Percentiles rank a stretch among this genome's conserved stretches.
Evolutionary conservation across 2,329 filamentous ascomycete genomes (phyloP).

Genomic region (Pseudogymnoascus sp.): DNA sequence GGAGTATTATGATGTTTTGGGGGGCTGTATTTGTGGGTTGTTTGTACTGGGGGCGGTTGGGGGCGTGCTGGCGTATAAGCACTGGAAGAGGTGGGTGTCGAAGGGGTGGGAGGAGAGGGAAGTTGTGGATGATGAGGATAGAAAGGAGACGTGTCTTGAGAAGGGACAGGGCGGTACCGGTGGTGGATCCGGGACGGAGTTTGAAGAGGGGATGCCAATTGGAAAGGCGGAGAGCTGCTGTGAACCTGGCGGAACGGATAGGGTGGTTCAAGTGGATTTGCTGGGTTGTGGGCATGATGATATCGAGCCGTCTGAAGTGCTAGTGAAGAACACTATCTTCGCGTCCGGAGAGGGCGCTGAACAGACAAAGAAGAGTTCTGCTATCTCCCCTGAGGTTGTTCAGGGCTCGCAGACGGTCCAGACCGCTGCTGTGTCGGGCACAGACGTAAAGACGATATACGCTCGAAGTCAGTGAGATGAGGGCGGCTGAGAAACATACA

Average conservation of each 20-base stretch:
- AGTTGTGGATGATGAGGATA: not conserved
- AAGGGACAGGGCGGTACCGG: not conserved
- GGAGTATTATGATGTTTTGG: slow-evolving; percentile 79
- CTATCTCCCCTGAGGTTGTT: not conserved
- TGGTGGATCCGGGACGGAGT: not conserved
- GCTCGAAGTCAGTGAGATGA: not conserved
- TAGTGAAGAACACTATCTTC: not conserved
- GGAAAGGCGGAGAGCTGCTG: not conserved
- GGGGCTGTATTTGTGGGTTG: slow-evolving; percentile 76
- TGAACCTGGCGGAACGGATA: not conserved
- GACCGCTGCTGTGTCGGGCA: not conserved
- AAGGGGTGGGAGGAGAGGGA: slow-evolving; percentile 5
- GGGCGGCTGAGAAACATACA: not conserved
- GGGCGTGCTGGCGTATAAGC: slow-evolving; percentile 65
- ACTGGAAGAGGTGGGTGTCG: slow-evolving; percentile 63
- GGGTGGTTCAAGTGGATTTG: not conserved
- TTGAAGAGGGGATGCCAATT: not conserved
- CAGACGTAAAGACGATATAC: not conserved
- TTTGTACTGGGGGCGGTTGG: slow-evolving; percentile 63
- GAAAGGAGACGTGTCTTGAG: not conserved
- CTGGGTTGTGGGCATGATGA: not conserved
- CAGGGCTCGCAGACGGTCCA: not conserved
- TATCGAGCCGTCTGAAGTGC: not conserved
- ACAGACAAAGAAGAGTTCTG: not conserved
- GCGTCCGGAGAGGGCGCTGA: not conserved